Base-by-base conservation (phyloP, 495 filamentous ascomycete genomes). In the Penicillium goetzii region DNA sequence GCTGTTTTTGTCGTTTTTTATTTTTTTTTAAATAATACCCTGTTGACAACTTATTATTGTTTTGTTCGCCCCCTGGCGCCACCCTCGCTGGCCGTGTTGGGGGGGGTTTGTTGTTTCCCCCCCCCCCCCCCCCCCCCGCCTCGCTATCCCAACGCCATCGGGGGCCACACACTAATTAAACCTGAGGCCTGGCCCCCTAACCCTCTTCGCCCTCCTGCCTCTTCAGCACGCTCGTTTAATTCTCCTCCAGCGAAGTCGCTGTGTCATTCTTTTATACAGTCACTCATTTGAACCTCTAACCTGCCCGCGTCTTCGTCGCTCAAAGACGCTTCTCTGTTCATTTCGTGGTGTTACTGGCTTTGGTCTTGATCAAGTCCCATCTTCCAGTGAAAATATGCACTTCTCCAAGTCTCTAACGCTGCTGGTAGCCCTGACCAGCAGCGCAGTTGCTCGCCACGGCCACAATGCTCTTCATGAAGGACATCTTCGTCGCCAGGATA, bases 381-480 rank as follows among this genome's bases (percentile, higher is more conserved):
- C 45, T 32, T 58, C 47, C 52, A 34, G 19, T 26, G 15, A 56
- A 70, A 63, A 50, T 17, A 78, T 78, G 75, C 71, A 67, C 11
- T 66, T 76, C 65, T 59, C 65, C 62, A 71, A 73, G 65, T 72
- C 73, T 69, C 54, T 76, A 9, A 30, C 71, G 69, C 70, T 78
- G 60, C 70, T 78, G 58, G 72, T 72, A 68, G 74, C 75, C 45
- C 54, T 75, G 12, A 61, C 71, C 55, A 68, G 64, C 38, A 62
- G 70, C 66, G 38, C 69, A 17, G 28, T 73, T 1, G 71, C 75
- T 57, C 63, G 56, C 28, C 62, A 59, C 50, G 56, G 57, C 28
- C 28, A 64, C 55, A 56, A 56, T 15, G 56, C 32, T 26, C 62
- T 47, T 8, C 56, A 60, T 4, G 49, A 73, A 25, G 66, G 64